Conservation (phyloP, 78 protist species). For the Planoprotostelium fungivorum region DNA sequence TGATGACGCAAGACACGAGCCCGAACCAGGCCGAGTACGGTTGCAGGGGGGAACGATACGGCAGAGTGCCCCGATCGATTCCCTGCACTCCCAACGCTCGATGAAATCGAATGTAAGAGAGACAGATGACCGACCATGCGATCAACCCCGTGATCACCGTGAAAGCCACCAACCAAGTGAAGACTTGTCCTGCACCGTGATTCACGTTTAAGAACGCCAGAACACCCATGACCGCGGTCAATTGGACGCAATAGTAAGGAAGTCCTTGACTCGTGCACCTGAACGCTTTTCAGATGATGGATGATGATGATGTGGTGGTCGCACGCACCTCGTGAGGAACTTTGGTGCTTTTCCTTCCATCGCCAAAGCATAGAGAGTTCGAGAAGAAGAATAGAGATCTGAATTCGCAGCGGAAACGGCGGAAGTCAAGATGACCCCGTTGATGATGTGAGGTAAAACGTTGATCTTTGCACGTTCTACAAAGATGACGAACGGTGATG, state of each 20-base stretch:
- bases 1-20: background rate
- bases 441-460: conserved; percentile 2
- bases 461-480: background rate
- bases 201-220: background rate
- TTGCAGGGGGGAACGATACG: background rate
- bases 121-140: background rate
- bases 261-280: background rate
- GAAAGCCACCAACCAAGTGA: background rate
- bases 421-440: conserved; percentile 7
- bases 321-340: background rate
- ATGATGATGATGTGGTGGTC: background rate
- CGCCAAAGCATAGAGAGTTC: conserved; percentile 2
- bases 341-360: conserved; percentile 4
- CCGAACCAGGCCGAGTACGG: background rate
- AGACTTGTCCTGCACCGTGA: background rate
- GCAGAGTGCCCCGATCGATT: background rate
- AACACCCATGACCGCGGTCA: background rate
- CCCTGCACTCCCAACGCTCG: background rate
- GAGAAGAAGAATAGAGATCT: background rate
- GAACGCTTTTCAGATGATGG: background rate
- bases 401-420: background rate
- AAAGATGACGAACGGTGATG: conserved; percentile 5
- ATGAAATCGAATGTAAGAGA: background rate
- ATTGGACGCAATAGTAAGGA: background rate
- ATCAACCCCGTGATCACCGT: background rate